Evolutionary conservation across 2,329 filamentous ascomycete genomes (phyloP).

Genomic region (Mycosphaerella arachidis): DNA sequence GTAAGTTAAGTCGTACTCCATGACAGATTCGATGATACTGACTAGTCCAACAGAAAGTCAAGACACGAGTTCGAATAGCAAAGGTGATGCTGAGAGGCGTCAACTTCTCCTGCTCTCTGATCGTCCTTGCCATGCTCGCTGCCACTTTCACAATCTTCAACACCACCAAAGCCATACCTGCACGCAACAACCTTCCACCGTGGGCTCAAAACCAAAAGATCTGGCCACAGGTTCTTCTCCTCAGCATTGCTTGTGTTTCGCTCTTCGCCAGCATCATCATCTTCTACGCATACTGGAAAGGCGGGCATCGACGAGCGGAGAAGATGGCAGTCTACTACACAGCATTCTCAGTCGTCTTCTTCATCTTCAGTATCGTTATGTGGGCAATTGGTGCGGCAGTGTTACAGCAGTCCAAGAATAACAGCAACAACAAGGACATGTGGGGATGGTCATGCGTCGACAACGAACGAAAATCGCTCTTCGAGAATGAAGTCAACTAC

Average conservation of each 20-base stretch:
- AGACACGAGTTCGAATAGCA: constrained; percentile 82
- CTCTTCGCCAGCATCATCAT: constrained; percentile 73
- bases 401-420: constrained; percentile 72
- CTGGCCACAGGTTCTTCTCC: constrained; percentile 86
- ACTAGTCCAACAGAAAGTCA: constrained; percentile 68
- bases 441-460: constrained; percentile 98
- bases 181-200: constrained; percentile 73
- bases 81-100: constrained; percentile 93
- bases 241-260: constrained; percentile 74
- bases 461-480: constrained; percentile 71
- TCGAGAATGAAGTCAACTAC: constrained; percentile 78
- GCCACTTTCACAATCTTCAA: constrained; percentile 92
- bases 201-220: constrained; percentile 76
- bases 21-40: constrained; percentile 24
- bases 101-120: constrained; percentile 94
- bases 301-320: constrained; percentile 82
- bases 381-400: constrained; percentile 84
- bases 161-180: constrained; percentile 68
- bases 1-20: constrained; percentile 53
- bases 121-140: constrained; percentile 84
- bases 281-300: constrained; percentile 80
- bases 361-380: constrained; percentile 86
- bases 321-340: constrained; percentile 96
- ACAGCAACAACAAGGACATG: constrained; percentile 75
- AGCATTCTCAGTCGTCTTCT: constrained; percentile 86